Base-by-base conservation (phyloP, 2,329 filamentous ascomycete genomes). In the Beauveria caledonica region DNA sequence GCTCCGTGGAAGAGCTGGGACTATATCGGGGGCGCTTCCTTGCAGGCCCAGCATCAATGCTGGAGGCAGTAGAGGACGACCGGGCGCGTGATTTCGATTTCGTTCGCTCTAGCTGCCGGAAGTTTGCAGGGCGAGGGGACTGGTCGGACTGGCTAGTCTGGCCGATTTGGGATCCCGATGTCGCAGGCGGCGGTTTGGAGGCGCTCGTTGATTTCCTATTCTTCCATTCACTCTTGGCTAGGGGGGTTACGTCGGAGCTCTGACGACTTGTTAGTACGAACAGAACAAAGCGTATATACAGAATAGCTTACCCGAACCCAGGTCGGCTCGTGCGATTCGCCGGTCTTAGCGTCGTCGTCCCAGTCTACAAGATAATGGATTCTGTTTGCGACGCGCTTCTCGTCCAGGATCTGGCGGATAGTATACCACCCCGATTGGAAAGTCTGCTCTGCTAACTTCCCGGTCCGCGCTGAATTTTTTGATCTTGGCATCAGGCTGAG, bases 301-400 rank as follows among this genome's bases (percentile, higher is more conserved):
- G 6, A 15, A 5, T 21, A 15, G n/a, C 49, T 51, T 44, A 65
- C 65, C 62, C 64, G 39, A 62, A 72, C 71, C 73, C 75, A 77
- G 55, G 69, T 68, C 27, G 72, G 69, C 29, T 62, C 29, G 61
- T 72, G 74, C 15, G 59, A 27, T 60, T 75, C 63, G 36, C 73
- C 72, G 3, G 72, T 73, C 4, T 61, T 57, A 23, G 55, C 27
- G 55, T 73, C 65, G 62, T 71, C 67, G 42, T 72, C 72, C 74
- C 75, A 77, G 60, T 75, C 70, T 15, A 77, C 70, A 19, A 75
- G 63, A 49, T 75, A 77, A 60, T 74, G 64, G 15, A 68, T 63
- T 40, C 62, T 62, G 29, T 66, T 68, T 6, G 65, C 65, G 42
- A 63, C 55, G 11, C 55, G 40, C 61, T 67, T 69, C 65, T 77